Conservation (phyloP, 768 basidiomycete species). For the Amanita thiersii region DNA sequence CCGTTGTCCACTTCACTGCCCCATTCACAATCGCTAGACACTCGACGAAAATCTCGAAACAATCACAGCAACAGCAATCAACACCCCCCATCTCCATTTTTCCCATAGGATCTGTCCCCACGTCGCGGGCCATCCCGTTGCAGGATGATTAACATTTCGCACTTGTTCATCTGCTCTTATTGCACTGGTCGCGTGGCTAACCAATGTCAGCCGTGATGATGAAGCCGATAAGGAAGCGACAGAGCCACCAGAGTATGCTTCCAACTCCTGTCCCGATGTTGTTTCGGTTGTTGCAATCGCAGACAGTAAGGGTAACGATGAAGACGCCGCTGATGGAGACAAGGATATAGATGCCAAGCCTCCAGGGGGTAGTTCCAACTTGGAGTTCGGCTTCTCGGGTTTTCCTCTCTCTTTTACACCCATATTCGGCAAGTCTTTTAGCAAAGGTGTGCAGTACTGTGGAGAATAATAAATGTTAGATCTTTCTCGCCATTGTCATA, state of each 20-base stretch:
- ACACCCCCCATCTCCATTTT: constrained; percentile 78
- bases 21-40: constrained; percentile 18
- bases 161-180: constrained; percentile 15
- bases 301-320: constrained; percentile 4
- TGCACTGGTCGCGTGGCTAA: constrained; percentile 1
- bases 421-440: constrained; percentile 89
- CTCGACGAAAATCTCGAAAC: constrained; percentile 68
- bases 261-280: neutral
- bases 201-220: constrained; percentile 5
- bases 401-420: constrained; percentile 67
- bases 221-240: constrained; percentile 7
- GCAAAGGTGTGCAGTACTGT: constrained; percentile 62
- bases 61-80: constrained; percentile 71
- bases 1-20: neutral
- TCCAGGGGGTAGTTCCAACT: constrained; percentile 12
- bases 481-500: constrained; percentile 7
- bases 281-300: neutral
- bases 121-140: constrained; percentile 47
- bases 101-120: constrained; percentile 69
- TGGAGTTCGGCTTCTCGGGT: constrained; percentile 22
- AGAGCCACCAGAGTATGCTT: neutral
- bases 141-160: constrained; percentile 19
- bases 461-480: constrained; percentile 5
- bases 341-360: constrained; percentile 8
- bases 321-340: constrained; percentile 6